A percentile compares a stretch with the other conserved stretches of the same genome.
Evolutionary conservation across 345 rosid genomes (phyloP).

Genomic region (Pseudoturritis turrita): DNA sequence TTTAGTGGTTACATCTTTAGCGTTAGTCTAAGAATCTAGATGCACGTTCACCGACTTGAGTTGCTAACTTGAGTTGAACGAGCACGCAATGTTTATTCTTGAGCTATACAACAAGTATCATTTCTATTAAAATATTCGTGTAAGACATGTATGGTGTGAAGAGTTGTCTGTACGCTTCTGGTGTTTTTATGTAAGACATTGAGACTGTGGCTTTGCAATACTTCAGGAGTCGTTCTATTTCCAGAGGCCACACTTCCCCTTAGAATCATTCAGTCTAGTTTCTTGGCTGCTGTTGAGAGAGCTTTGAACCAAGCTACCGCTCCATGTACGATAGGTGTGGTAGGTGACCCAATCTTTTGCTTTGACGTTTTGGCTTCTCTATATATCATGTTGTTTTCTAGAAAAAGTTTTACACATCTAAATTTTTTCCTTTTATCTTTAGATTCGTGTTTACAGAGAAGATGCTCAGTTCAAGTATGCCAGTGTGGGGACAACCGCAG

Average conservation of each 20-base stretch:
- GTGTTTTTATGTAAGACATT: not conserved
- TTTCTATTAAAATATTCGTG: not conserved
- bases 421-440: slow-evolving; percentile 14
- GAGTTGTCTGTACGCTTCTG: not conserved
- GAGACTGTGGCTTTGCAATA: slow-evolving; percentile 15
- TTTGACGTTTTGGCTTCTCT: not conserved
- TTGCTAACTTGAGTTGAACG: not conserved
- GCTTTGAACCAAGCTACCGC: slow-evolving; percentile 67
- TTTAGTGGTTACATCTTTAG: not conserved
- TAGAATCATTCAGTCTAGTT: slow-evolving; percentile 65
- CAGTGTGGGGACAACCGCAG: slow-evolving; percentile 86
- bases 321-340: slow-evolving; percentile 89
- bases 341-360: slow-evolving; percentile 37
- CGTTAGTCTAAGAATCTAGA: not conserved
- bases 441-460: slow-evolving; percentile 65
- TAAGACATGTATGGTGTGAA: not conserved
- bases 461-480: slow-evolving; percentile 46
- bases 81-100: not conserved
- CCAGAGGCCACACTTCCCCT: slow-evolving; percentile 97
- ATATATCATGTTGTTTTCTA: not conserved
- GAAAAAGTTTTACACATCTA: not conserved
- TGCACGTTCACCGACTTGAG: not conserved
- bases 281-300: slow-evolving; percentile 78
- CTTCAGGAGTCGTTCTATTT: slow-evolving; percentile 86
- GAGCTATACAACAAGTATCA: not conserved